Percentiles rank a stretch among this genome's conserved stretches.
phyloP scores from a whole-genome alignment of 2,329 filamentous ascomycete genomes.

The Plenodomus biglobosus region DNA sequence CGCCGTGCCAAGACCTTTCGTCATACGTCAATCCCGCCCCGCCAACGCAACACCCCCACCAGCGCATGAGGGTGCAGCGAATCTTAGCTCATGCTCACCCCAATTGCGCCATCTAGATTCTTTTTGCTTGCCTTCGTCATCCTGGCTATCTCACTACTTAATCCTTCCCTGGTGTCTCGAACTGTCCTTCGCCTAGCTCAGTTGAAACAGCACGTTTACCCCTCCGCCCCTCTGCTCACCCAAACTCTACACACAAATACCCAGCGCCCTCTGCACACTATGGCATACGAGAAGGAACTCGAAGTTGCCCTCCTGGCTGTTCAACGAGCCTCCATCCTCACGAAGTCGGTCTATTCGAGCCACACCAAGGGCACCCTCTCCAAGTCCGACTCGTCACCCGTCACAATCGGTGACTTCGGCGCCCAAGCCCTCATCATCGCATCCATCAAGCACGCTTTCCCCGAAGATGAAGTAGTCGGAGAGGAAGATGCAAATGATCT shows the following conservation, averaged over 20 bases:
- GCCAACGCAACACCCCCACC: slow-evolving; percentile 15
- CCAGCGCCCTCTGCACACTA: slow-evolving; percentile 30
- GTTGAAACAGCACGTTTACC: slow-evolving; percentile 34
- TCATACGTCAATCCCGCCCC: slow-evolving; percentile 12
- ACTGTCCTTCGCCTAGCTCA: slow-evolving; percentile 32
- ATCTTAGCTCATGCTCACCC: slow-evolving; percentile 27
- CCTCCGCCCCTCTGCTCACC: slow-evolving; percentile 21
- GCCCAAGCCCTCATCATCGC: slow-evolving; percentile 95
- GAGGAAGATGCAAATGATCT: slow-evolving; percentile 90
- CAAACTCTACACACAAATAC: slow-evolving; percentile 9
- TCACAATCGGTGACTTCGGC: slow-evolving; percentile 97
- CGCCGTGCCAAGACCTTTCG: slow-evolving; percentile 11
- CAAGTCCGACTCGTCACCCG: slow-evolving; percentile 94
- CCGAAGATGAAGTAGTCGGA: slow-evolving; percentile 84
- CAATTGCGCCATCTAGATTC: slow-evolving; percentile 31
- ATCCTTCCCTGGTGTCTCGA: slow-evolving; percentile 32
- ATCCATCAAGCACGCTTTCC: slow-evolving; percentile 87
- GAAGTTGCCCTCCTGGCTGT: slow-evolving; percentile 84
- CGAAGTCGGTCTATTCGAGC: slow-evolving; percentile 77
- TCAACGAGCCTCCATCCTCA: slow-evolving; percentile 75
- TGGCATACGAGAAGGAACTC: slow-evolving; percentile 73
- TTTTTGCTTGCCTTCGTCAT: slow-evolving; percentile 36
- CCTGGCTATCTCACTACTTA: slow-evolving; percentile 37
- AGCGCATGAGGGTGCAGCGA: slow-evolving; percentile 14
- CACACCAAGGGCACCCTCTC: slow-evolving; percentile 92